Conservation (phyloP, 176 grass and related monocot genomes). For the Coix lacrymajobi region DNA sequence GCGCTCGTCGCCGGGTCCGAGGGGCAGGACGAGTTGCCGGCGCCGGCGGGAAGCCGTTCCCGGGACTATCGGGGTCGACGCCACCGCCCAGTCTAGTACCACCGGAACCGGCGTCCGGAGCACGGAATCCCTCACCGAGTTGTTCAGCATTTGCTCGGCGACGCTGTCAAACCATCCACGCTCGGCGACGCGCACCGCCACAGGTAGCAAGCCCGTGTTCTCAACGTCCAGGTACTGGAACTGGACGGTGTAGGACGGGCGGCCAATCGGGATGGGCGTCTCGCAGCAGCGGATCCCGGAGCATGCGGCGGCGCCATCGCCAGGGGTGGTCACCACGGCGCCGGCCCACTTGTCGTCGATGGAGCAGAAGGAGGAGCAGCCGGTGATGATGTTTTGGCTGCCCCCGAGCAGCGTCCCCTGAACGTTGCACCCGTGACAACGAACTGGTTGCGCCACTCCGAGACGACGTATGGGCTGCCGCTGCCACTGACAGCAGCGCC, state of each 20-base stretch:
- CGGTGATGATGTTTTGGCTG: not conserved
- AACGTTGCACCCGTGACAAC: conserved; percentile 21
- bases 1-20: not conserved
- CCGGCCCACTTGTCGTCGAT: not conserved
- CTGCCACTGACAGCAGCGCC: too few species aligned
- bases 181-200: not conserved
- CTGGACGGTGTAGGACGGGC: not conserved
- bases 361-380: conserved; percentile 15
- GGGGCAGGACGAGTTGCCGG: not conserved
- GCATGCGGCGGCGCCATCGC: not conserved
- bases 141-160: not conserved
- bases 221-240: not conserved
- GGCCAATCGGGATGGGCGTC: conserved; percentile 10
- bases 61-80: not conserved
- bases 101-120: not conserved
- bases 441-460: not conserved
- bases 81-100: conserved; percentile 7
- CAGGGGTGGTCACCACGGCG: not conserved
- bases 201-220: rapidly evolving
- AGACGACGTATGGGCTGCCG: not conserved
- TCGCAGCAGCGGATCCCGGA: not conserved
- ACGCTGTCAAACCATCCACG: not conserved
- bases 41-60: not conserved
- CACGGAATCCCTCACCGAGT: rapidly evolving
- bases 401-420: not conserved